Evolutionary conservation across 2,329 filamentous ascomycete genomes (phyloP).

Genomic region (Mariannaea sp.): DNA sequence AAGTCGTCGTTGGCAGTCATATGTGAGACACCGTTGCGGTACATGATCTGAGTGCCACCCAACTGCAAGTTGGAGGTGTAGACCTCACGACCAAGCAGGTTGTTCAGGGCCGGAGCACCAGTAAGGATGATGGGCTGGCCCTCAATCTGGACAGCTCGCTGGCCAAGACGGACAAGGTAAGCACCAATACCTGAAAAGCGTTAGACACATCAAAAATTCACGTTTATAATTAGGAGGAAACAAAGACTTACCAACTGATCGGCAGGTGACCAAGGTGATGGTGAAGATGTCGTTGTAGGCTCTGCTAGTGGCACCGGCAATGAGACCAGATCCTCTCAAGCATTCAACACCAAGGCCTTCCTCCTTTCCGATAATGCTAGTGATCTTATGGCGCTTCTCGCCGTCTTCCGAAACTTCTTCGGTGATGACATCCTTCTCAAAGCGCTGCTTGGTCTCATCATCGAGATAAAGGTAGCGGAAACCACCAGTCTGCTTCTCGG

Average conservation of each 20-base stretch:
- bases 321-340: constrained; percentile 93
- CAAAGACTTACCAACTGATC: constrained; percentile 89
- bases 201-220: constrained; percentile 38
- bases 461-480: constrained; percentile 98
- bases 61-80: constrained; percentile 99
- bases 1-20: constrained; percentile 99
- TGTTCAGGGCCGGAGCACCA: constrained; percentile 96
- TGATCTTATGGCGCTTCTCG: constrained; percentile 91
- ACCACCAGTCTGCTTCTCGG: constrained; percentile 77
- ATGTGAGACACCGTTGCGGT: constrained; percentile 99
- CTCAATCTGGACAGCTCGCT: constrained; percentile 98
- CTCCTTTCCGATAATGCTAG: constrained; percentile 89
- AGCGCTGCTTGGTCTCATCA: constrained; percentile 81
- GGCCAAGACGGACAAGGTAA: constrained; percentile 96
- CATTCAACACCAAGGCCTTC: constrained; percentile 98
- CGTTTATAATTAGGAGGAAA: no score
- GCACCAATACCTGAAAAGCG: constrained; percentile 78
- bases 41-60: constrained; percentile 99
- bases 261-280: constrained; percentile 94
- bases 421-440: constrained; percentile 76
- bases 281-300: constrained; percentile 99
- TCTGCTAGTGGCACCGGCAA: constrained; percentile 94
- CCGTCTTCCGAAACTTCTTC: constrained; percentile 85
- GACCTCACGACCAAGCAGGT: constrained; percentile 94
- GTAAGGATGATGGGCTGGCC: constrained; percentile 98